Conservation (phyloP, 352 stramenopile species). For the Phytophthora tentaculata region DNA sequence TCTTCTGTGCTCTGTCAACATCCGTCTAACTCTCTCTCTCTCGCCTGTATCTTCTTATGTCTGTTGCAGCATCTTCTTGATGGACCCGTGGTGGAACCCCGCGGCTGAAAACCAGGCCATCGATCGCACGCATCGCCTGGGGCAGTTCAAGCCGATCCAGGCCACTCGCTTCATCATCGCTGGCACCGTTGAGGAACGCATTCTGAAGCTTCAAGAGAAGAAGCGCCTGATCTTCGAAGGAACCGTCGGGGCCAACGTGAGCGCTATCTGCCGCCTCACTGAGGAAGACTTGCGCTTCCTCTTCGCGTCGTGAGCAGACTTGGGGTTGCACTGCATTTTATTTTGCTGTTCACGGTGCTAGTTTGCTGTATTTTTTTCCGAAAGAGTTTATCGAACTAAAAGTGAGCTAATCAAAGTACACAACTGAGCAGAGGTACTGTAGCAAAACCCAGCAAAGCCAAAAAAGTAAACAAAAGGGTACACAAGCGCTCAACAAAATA, state of each 20-base stretch:
- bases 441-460: slow-evolving; percentile 46
- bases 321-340: slow-evolving; percentile 10
- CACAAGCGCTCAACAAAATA: slow-evolving; percentile 43
- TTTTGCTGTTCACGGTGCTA: slow-evolving; percentile 34
- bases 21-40: not conserved
- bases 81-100: slow-evolving; percentile 99
- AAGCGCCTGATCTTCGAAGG: slow-evolving; percentile 98
- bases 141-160: slow-evolving; percentile 97
- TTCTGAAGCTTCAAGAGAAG: slow-evolving; percentile 96
- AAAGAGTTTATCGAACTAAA: slow-evolving; percentile 27
- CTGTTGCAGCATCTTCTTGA: slow-evolving; percentile 91
- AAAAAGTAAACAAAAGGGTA: slow-evolving; percentile 48
- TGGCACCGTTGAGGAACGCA: slow-evolving; percentile 98
- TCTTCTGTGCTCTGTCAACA: slow-evolving; percentile 4
- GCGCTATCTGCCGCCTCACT: slow-evolving; percentile 90
- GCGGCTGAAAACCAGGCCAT: slow-evolving; percentile 96
- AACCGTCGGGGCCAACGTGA: slow-evolving; percentile 95
- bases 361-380: slow-evolving; percentile 44
- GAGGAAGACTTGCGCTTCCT: slow-evolving; percentile 95
- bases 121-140: slow-evolving; percentile 97
- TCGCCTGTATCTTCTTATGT: not conserved
- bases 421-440: slow-evolving; percentile 21
- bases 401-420: slow-evolving; percentile 33
- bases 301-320: slow-evolving; percentile 65
- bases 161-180: slow-evolving; percentile 98